These are phyloP conservation scores for Camellia sinensis DNA, from an alignment of 148 eudicot genomes.

Conservation along the genomic window DNA sequence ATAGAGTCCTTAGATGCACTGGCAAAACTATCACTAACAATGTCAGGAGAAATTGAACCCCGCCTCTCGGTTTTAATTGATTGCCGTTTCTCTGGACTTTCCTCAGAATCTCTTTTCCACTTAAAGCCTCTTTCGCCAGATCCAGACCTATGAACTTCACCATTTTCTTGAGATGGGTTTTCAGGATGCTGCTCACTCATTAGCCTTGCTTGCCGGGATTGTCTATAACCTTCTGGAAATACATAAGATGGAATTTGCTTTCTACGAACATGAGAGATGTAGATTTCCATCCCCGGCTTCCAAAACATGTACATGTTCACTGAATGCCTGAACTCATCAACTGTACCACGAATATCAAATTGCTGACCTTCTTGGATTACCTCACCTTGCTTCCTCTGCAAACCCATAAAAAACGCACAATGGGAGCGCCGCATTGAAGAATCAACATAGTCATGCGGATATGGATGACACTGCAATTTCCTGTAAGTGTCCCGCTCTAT, in stretches of 20 bases:
- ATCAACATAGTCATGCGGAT: conserved; percentile 66
- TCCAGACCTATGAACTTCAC: conserved; percentile 22
- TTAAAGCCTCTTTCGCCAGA: conserved; percentile 35
- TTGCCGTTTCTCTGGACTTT: conserved; percentile 34
- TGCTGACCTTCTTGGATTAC: conserved; percentile 66
- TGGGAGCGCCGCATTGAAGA: conserved; percentile 54
- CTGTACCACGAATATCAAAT: conserved; percentile 76
- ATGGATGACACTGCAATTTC: conserved; percentile 84
- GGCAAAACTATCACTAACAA: conserved; percentile 17
- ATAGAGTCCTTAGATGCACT: conserved; percentile 13
- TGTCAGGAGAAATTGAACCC: conserved; percentile 50
- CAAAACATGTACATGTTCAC: conserved; percentile 59
- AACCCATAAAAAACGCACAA: conserved; percentile 80
- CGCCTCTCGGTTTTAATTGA: conserved; percentile 34
- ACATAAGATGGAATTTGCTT: conserved; percentile 65
- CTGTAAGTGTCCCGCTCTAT: conserved; percentile 70
- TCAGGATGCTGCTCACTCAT: conserved; percentile 27
- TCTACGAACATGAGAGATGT: conserved; percentile 68
- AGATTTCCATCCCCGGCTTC: conserved; percentile 82
- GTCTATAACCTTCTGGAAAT: conserved; percentile 55
- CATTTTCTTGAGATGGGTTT: conserved; percentile 23
- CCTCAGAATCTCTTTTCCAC: conserved; percentile 36
- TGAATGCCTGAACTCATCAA: conserved; percentile 66
- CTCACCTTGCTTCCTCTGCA: conserved; percentile 78
- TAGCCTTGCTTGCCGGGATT: conserved; percentile 37